Evolutionary conservation across 306 rosid genomes (phyloP).

Genomic region (Amphicarpaea edgeworthii): DNA sequence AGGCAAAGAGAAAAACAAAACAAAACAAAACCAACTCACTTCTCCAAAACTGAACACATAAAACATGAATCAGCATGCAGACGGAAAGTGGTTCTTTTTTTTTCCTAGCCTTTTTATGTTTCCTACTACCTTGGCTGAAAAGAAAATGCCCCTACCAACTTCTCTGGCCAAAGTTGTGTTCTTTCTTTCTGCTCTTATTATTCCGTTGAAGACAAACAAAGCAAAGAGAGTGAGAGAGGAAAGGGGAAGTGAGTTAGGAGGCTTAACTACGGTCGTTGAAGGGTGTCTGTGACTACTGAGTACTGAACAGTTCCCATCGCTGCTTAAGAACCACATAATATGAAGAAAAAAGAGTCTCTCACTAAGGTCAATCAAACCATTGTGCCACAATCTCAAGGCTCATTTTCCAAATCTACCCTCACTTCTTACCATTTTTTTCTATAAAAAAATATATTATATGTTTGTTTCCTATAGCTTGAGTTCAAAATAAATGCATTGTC

Average conservation of each 20-base stretch:
- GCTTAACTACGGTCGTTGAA: conserved; percentile 55
- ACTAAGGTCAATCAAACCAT: conserved; percentile 42
- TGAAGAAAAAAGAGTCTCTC: conserved; percentile 38
- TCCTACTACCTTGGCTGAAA: conserved; percentile 42
- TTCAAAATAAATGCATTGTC: not conserved
- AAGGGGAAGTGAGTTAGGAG: conserved; percentile 28
- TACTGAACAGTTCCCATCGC: conserved; percentile 53
- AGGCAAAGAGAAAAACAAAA: not conserved
- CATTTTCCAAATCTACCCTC: conserved; percentile 43
- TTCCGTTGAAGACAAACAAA: conserved; percentile 45
- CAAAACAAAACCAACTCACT: conserved; percentile 34
- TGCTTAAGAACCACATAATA: conserved; percentile 68
- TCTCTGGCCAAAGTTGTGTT: conserved; percentile 27
- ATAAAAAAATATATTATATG: no score
- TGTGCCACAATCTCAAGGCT: conserved; percentile 31
- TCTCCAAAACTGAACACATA: conserved; percentile 12
- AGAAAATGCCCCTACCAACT: conserved; percentile 51
- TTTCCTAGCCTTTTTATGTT: not conserved
- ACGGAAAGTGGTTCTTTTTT: not conserved
- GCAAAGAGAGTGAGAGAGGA: not conserved
- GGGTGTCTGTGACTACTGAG: conserved; percentile 50
- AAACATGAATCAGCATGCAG: conserved; percentile 48
- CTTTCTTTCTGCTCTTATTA: conserved; percentile 23
- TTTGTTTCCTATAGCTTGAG: not conserved
- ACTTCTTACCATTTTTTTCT: not conserved